A percentile compares a stretch with the other conserved stretches of the same genome.
Conservation (phyloP, 805 yeast species). For the Maudiozyma serrabonitensis region DNA sequence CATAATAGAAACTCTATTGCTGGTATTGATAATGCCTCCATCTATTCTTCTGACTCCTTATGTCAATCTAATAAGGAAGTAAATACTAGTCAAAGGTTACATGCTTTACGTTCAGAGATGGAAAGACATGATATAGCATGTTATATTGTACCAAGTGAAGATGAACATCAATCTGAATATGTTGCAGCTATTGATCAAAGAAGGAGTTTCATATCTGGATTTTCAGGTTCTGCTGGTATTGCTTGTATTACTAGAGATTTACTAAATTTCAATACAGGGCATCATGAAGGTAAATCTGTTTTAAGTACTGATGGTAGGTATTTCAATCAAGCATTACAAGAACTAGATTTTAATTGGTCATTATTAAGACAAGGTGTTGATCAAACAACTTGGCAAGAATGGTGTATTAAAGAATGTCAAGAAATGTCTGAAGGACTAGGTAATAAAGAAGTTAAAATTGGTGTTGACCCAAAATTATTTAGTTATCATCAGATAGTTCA, state of each 20-base stretch:
- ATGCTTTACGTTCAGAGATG: slow-evolving; percentile 55
- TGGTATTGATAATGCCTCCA: slow-evolving; percentile 20
- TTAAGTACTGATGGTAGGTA: slow-evolving; percentile 92
- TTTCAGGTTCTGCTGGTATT: slow-evolving; percentile 88
- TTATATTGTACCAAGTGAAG: slow-evolving; percentile 78
- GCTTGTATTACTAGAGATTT: slow-evolving; percentile 63
- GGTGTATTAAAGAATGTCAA: slow-evolving; percentile 50
- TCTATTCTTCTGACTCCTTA: slow-evolving; percentile 32
- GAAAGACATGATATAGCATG: slow-evolving; percentile 52
- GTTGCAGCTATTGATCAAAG: slow-evolving; percentile 75
- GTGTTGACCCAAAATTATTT: slow-evolving; percentile 76
- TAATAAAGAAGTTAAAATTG: slow-evolving; percentile 42
- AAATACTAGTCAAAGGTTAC: slow-evolving; percentile 52
- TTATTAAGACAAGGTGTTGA: slow-evolving; percentile 76
- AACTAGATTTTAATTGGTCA: slow-evolving; percentile 71
- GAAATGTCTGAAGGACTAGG: slow-evolving; percentile 35
- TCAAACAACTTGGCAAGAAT: slow-evolving; percentile 70
- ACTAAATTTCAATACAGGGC: slow-evolving; percentile 31
- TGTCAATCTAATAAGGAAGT: slow-evolving; percentile 35
- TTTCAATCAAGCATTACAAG: slow-evolving; percentile 80
- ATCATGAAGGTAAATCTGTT: slow-evolving; percentile 56
- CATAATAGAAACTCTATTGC: background rate
- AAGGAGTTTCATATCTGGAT: slow-evolving; percentile 74
- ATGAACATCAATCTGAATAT: slow-evolving; percentile 89
- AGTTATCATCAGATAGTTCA: slow-evolving; percentile 32